These are phyloP conservation scores for Microsporum ferrugineum DNA, from an alignment of 2,329 filamentous ascomycete genomes.

Conservation along the genomic window DNA sequence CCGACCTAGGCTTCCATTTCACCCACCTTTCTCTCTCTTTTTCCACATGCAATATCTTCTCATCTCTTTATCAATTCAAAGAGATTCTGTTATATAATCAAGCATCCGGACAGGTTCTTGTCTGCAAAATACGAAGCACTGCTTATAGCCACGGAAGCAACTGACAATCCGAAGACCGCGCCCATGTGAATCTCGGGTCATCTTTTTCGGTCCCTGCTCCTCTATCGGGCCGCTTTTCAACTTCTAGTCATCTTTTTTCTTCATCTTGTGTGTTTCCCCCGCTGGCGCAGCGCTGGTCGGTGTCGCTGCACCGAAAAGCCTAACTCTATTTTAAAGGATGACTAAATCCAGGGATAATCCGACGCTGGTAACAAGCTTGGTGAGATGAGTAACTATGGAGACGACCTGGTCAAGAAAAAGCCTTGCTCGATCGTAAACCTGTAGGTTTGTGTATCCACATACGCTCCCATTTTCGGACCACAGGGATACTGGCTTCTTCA, in stretches of 20 bases:
- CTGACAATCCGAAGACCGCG: neutral
- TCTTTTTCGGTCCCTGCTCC: neutral
- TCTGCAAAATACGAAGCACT: neutral
- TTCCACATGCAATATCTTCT: neutral
- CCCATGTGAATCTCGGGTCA: neutral
- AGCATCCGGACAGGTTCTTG: neutral
- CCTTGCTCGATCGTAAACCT: too few species aligned
- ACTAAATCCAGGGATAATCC: neutral
- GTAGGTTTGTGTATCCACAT: too few species aligned
- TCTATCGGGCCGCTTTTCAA: neutral
- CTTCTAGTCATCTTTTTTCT: neutral
- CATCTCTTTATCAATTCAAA: neutral
- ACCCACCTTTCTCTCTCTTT: neutral
- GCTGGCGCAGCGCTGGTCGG: neutral
- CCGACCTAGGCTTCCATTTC: slow-evolving; percentile 2
- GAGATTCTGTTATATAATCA: neutral
- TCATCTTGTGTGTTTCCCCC: neutral
- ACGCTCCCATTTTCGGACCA: too few species aligned
- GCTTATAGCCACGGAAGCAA: neutral
- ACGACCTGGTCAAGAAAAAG: too few species aligned
- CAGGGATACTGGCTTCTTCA: too few species aligned
- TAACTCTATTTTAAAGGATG: neutral
- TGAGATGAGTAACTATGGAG: neutral
- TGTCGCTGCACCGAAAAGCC: neutral
- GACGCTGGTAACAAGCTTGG: neutral